Percentiles rank a stretch among this genome's conserved stretches.
These are phyloP conservation scores for Citrus cavaleriei DNA, from an alignment of 345 rosid genomes.

Conservation along the genomic window DNA sequence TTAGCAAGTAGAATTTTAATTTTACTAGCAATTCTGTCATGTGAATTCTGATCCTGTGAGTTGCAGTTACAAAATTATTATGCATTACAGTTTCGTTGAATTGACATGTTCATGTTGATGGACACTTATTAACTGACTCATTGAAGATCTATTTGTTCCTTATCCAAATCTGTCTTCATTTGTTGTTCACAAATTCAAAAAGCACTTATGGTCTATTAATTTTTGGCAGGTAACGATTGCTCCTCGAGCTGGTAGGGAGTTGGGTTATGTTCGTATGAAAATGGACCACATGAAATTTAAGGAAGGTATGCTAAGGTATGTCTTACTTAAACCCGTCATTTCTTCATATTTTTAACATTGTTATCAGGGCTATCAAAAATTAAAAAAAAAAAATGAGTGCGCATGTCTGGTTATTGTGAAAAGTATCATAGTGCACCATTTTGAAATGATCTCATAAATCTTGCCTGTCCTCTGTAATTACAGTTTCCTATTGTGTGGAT, in stretches of 20 bases:
- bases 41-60: neutral
- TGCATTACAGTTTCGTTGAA: neutral
- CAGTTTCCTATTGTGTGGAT: neutral
- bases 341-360: neutral
- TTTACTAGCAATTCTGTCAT: neutral
- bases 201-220: constrained; percentile 4
- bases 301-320: constrained; percentile 82
- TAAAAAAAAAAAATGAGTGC: neutral
- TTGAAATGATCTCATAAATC: neutral
- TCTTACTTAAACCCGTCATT: neutral
- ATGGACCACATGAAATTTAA: constrained; percentile 79
- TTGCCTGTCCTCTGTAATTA: neutral
- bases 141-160: neutral
- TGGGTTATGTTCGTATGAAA: constrained; percentile 87
- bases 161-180: neutral
- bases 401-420: neutral
- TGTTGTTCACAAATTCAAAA: neutral
- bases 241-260: constrained; percentile 91
- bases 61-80: neutral
- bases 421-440: neutral
- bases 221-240: constrained; percentile 72
- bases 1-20: neutral
- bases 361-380: neutral
- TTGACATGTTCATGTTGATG: neutral
- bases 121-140: neutral